These are phyloP conservation scores for Diaporthe humulicola DNA, from an alignment of 2,329 filamentous ascomycete species.

Conservation along the genomic window DNA sequence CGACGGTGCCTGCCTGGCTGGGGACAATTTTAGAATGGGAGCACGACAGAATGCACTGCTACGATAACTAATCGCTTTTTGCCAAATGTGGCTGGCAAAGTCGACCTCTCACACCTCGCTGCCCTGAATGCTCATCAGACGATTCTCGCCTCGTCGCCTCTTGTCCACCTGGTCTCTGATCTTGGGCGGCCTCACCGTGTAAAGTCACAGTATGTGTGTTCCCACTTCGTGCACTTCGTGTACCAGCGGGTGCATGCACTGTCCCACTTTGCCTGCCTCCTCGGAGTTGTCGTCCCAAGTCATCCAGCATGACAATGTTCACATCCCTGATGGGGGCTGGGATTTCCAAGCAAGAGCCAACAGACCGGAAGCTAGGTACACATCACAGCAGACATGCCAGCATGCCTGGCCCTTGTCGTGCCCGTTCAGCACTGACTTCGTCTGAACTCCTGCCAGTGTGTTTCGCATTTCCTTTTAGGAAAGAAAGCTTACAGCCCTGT, in stretches of 20 bases:
- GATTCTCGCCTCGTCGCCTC: neutral
- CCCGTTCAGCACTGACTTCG: slow-evolving; percentile 20
- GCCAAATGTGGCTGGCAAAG: slow-evolving; percentile 18
- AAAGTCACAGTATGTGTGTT: neutral
- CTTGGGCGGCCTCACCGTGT: neutral
- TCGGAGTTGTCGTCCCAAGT: neutral
- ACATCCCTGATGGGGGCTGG: neutral
- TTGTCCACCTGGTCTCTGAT: slow-evolving; percentile 2
- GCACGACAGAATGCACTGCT: slow-evolving; percentile 24
- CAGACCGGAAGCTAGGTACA: neutral
- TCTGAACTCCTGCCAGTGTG: slow-evolving; percentile 11
- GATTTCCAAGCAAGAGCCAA: neutral
- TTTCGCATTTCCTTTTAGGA: slow-evolving; percentile 10
- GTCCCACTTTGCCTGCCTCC: neutral
- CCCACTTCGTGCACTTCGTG: neutral
- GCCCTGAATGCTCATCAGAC: neutral
- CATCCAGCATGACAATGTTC: neutral
- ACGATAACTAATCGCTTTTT: slow-evolving; percentile 9
- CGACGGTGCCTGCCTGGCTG: slow-evolving; percentile 3
- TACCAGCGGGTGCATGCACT: neutral
- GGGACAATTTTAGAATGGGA: slow-evolving; percentile 29
- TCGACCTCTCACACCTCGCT: neutral
- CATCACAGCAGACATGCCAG: neutral
- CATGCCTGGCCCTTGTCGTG: neutral
- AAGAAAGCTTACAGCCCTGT: neutral